Conservation (phyloP, 2,329 filamentous ascomycete genomes). For the Thelonectria blattea region DNA sequence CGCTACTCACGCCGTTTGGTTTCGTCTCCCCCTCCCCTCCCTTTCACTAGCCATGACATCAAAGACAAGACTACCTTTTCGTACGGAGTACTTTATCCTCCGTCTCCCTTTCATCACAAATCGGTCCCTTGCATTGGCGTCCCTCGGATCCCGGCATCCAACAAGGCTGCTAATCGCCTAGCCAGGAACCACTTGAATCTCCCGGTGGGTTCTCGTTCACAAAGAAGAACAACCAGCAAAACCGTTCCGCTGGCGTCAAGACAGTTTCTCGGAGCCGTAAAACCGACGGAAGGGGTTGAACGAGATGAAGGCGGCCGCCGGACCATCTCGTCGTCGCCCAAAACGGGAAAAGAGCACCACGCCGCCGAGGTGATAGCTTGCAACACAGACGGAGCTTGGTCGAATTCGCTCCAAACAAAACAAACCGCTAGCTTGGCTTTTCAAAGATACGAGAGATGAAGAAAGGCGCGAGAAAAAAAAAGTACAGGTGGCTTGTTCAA, state of each 20-base stretch:
- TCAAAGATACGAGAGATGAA: background rate
- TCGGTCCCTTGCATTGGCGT: background rate
- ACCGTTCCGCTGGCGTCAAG: background rate
- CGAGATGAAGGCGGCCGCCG: background rate
- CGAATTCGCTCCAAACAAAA: no score
- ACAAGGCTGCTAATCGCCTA: background rate
- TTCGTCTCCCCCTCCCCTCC: background rate
- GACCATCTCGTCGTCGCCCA: background rate
- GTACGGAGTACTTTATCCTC: no score
- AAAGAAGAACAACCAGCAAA: background rate
- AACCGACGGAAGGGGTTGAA: background rate
- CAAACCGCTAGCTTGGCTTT: background rate
- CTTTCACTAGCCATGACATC: background rate
- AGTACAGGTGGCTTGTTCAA: background rate
- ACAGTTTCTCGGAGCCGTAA: background rate
- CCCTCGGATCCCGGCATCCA: background rate
- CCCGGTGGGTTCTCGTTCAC: background rate
- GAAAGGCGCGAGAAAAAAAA: background rate
- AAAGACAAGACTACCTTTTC: no score
- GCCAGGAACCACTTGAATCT: background rate
- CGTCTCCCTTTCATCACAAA: background rate
- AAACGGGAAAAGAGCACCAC: background rate
- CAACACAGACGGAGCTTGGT: no score
- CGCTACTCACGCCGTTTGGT: no score
- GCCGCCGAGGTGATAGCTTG: background rate